Evolutionary conservation across 2,329 filamentous ascomycete species (phyloP).

Genomic region (Cucurbitaria berberidis): DNA sequence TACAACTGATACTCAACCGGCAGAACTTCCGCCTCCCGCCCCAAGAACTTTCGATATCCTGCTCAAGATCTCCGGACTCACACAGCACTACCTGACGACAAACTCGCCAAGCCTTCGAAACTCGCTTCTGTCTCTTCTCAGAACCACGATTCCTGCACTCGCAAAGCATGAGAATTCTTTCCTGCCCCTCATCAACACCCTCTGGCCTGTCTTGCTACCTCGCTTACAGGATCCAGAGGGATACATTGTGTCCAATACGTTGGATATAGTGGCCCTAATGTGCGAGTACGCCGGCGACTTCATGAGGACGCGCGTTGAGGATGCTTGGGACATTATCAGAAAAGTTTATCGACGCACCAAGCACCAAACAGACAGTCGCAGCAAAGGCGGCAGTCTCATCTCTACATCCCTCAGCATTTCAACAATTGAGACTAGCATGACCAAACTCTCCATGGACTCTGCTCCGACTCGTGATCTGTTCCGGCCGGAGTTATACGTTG

Average conservation of each 20-base stretch:
- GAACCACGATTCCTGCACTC: slow-evolving; percentile 73
- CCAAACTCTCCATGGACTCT: slow-evolving; percentile 3
- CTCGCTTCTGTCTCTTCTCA: slow-evolving; percentile 77
- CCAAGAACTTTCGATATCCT: slow-evolving; percentile 83
- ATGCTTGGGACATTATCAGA: slow-evolving; percentile 68
- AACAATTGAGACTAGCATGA: slow-evolving; percentile 10
- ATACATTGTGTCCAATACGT: slow-evolving; percentile 73
- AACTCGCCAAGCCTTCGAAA: slow-evolving; percentile 79
- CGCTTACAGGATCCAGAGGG: slow-evolving; percentile 70
- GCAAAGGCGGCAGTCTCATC: background rate
- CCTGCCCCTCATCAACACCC: slow-evolving; percentile 83
- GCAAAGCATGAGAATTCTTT: slow-evolving; percentile 81
- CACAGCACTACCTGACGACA: slow-evolving; percentile 89
- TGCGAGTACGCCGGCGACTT: slow-evolving; percentile 81
- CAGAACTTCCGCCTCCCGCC: slow-evolving; percentile 65
- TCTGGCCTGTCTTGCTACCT: slow-evolving; percentile 84
- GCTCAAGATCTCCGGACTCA: slow-evolving; percentile 78
- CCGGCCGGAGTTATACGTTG: slow-evolving; percentile 52
- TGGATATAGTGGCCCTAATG: slow-evolving; percentile 70
- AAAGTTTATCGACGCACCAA: slow-evolving; percentile 34
- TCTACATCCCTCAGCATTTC: slow-evolving; percentile 2
- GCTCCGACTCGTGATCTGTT: background rate
- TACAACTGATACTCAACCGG: slow-evolving; percentile 23
- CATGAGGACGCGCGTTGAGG: slow-evolving; percentile 74
- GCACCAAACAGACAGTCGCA: slow-evolving; percentile 8